Evolutionary conservation across 106 monocot genomes (phyloP).

Genomic region (Cymbidium sinense): DNA sequence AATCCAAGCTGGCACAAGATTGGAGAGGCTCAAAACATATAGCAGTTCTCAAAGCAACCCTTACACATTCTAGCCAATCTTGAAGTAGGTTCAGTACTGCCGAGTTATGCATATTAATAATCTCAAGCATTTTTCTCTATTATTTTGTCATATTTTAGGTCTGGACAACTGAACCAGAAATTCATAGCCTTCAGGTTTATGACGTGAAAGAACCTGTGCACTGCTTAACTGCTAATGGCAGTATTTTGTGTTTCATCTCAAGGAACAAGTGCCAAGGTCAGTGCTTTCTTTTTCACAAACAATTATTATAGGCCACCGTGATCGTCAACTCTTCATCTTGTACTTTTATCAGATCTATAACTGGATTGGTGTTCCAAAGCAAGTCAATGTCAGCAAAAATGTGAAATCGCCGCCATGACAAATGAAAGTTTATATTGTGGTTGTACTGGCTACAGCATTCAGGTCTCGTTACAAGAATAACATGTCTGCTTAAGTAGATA

Average conservation of each 20-base stretch:
- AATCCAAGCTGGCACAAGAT: neutral
- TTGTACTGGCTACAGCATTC: slow-evolving; percentile 43
- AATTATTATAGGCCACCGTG: neutral
- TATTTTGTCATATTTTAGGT: slow-evolving; percentile 17
- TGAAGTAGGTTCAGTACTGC: neutral
- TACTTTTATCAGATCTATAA: slow-evolving; percentile 23
- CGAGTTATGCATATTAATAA: neutral
- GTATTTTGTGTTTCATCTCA: slow-evolving; percentile 36
- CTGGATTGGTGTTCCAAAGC: slow-evolving; percentile 22
- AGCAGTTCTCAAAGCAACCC: neutral
- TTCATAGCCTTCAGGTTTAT: slow-evolving; percentile 33
- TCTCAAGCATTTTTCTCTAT: neutral
- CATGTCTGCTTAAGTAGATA: neutral
- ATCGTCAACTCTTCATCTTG: neutral
- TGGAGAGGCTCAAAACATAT: neutral
- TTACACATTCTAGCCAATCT: neutral
- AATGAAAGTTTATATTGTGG: slow-evolving; percentile 38
- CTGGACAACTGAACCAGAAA: slow-evolving; percentile 32
- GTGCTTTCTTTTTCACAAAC: slow-evolving; percentile 1
- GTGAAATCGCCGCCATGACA: slow-evolving; percentile 40
- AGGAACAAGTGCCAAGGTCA: slow-evolving; percentile 48
- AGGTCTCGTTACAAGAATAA: slow-evolving; percentile 15
- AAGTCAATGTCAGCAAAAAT: slow-evolving; percentile 36
- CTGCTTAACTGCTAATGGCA: slow-evolving; percentile 17
- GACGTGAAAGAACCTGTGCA: slow-evolving; percentile 43